Evolutionary conservation across 2,329 filamentous ascomycete species (phyloP).

Genomic region (Drechslerella dactyloides): DNA sequence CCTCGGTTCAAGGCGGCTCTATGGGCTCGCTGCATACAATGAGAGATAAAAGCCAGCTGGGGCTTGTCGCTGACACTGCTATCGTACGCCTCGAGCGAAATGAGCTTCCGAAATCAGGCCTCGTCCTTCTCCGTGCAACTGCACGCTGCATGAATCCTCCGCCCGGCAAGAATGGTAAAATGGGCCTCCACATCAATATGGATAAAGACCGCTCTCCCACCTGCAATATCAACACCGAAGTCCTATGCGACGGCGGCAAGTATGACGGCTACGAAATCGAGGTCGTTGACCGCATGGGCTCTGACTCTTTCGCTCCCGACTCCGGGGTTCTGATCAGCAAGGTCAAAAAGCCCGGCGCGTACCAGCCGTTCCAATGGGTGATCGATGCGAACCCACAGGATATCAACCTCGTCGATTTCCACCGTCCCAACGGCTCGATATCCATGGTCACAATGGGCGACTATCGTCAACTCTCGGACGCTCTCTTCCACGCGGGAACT

Average conservation of each 20-base stretch:
- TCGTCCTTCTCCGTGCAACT: conserved; percentile 61
- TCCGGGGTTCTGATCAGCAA: conserved; percentile 65
- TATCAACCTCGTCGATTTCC: conserved; percentile 63
- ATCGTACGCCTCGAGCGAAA: conserved; percentile 61
- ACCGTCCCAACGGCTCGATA: conserved; percentile 62
- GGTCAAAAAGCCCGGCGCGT: conserved; percentile 60
- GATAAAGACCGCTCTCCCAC: conserved; percentile 60
- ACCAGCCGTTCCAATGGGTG: conserved; percentile 64
- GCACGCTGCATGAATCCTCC: conserved; percentile 61
- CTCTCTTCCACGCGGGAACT: conserved; percentile 65
- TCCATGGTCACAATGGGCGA: conserved; percentile 63
- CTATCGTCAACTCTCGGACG: conserved; percentile 64
- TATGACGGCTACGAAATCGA: conserved; percentile 65
- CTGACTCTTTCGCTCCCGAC: conserved; percentile 64
- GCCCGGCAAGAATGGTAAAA: conserved; percentile 57
- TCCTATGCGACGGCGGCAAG: conserved; percentile 63
- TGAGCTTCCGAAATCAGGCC: conserved; percentile 60
- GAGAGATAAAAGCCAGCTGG: conserved; percentile 64
- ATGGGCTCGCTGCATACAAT: conserved; percentile 65
- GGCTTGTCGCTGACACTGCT: conserved; percentile 60
- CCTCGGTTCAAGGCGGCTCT: conserved; percentile 61
- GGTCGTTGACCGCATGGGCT: conserved; percentile 64
- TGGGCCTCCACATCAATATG: conserved; percentile 62
- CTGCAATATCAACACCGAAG: conserved; percentile 60
- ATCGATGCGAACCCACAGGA: conserved; percentile 66